phyloP scores from a whole-genome alignment of 139 green algal genomes.

The Edaphochlamys debaryana region DNA sequence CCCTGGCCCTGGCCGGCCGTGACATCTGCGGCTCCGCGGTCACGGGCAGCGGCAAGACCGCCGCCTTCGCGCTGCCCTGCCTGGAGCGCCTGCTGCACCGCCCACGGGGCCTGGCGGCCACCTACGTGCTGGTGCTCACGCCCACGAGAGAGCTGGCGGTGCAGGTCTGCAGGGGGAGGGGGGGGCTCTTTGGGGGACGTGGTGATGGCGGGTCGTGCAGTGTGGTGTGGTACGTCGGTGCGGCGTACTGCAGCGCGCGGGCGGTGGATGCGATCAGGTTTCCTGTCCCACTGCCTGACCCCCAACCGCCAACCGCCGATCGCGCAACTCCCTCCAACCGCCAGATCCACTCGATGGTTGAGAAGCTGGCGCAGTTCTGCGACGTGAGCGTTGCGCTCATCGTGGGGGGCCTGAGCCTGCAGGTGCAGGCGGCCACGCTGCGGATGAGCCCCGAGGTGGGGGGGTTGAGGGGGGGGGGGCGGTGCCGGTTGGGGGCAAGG shows the following conservation, averaged over 20 bases:
- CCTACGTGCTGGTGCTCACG: conserved; percentile 86
- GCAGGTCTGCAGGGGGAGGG: conserved; percentile 61
- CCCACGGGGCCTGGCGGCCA: conserved; percentile 74
- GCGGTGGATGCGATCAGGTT: too few relatives aligned
- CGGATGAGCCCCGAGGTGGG: conserved; percentile 19
- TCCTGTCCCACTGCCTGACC: background rate
- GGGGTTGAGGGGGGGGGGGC: background rate
- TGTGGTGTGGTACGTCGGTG: too few relatives aligned
- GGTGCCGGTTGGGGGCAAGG: too few relatives aligned
- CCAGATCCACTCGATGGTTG: conserved; percentile 94
- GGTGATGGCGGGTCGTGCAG: too few relatives aligned
- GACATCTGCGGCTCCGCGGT: conserved; percentile 96
- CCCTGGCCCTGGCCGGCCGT: conserved; percentile 89
- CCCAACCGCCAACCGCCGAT: too few relatives aligned
- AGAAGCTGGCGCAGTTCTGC: conserved; percentile 94
- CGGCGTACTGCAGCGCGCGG: too few relatives aligned
- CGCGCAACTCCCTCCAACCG: too few relatives aligned
- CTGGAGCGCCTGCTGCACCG: conserved; percentile 95
- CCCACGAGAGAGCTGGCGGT: conserved; percentile 95
- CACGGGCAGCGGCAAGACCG: conserved; percentile 98
- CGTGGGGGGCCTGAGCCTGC: conserved; percentile 91
- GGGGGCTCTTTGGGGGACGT: background rate
- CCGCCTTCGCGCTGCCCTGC: conserved; percentile 93
- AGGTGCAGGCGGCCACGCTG: conserved; percentile 78
- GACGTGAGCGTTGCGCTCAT: conserved; percentile 90